Base-by-base conservation (phyloP, 306 rosid species). In the Quercus gilva region DNA sequence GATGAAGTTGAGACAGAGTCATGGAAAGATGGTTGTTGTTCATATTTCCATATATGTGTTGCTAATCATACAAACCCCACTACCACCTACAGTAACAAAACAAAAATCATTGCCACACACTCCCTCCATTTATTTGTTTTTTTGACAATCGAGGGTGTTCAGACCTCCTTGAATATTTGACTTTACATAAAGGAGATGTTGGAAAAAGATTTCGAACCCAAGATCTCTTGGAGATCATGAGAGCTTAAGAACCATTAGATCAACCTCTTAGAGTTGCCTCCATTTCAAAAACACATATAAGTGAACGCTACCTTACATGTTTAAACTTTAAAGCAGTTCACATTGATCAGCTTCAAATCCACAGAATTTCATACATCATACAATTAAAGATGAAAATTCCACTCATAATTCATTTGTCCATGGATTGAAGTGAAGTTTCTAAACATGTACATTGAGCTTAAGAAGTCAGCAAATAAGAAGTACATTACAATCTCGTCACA, bases 31-130 rank as follows among this genome's bases (percentile, higher is more conserved):
- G 97, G 88, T 71, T 84, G 91, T 28, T 94, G 98, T 58, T 91
- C 94, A 71, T 61, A 91, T 83, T 81, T 94, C 98, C 97, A 29
- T 29, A 29, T 29, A 94, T 74, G 79, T 25, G 71, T 63, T 87
- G 81, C 89, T 88, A 97, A 94, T 89, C 92, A 94, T 80, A 87
- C 98, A 94, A 33, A 92, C 91, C 53, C 97, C 97, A 58, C 83
- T 71, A 25, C 86, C 64, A 75, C 89, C 92, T 85, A 78, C 85
- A 77, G 73, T 65, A 33, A 25, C 53, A 70, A 64, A 11, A 63
- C 19, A 2, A 13, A 59, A 23, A 49, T 51, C 45, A 49, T 51
- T 53, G 19, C 23, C 20, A 25, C 11, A 28, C 29, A 19, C 21
- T 45, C 3, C 28, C 21, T 37, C 35, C 19, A 29, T 29, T 29